Evolutionary conservation across 148 eudicot species (phyloP).

Genomic region (Beta vulgaris): DNA sequence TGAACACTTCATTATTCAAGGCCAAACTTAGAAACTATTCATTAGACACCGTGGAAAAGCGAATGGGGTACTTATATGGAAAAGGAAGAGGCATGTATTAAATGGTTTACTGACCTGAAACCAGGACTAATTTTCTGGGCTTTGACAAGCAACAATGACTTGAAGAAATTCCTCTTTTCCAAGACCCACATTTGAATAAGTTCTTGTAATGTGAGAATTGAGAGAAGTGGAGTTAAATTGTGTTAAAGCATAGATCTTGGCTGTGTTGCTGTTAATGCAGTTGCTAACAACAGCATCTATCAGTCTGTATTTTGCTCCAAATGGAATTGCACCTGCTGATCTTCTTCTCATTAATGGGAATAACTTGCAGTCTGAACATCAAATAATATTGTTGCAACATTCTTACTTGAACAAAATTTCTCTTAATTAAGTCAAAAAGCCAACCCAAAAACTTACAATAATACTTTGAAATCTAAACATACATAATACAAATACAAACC

Average conservation of each 20-base stretch:
- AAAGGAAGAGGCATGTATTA: too few relatives aligned
- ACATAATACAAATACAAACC: too few relatives aligned
- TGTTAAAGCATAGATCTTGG: conserved; percentile 71
- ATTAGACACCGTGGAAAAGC: too few relatives aligned
- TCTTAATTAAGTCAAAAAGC: neutral
- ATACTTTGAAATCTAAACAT: too few relatives aligned
- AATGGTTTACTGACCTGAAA: conserved; percentile 55
- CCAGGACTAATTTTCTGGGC: conserved; percentile 60
- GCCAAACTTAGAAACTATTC: too few relatives aligned
- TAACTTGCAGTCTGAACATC: conserved; percentile 54
- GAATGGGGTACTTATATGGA: too few relatives aligned
- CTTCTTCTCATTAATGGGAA: conserved; percentile 74
- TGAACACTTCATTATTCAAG: too few relatives aligned
- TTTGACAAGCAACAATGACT: conserved; percentile 83
- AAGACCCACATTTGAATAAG: conserved; percentile 55
- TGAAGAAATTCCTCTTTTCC: conserved; percentile 60
- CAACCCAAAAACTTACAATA: neutral
- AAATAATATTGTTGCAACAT: conserved; percentile 74
- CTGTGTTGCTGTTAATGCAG: conserved; percentile 75
- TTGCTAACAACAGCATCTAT: conserved; percentile 82
- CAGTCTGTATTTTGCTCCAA: conserved; percentile 70
- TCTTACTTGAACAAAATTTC: conserved; percentile 36
- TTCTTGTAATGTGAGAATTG: conserved; percentile 71
- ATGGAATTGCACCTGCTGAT: conserved; percentile 70
- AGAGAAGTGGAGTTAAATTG: conserved; percentile 81